phyloP scores from a whole-genome alignment of 768 basidiomycete genomes.

The Lactarius deliciosus region DNA sequence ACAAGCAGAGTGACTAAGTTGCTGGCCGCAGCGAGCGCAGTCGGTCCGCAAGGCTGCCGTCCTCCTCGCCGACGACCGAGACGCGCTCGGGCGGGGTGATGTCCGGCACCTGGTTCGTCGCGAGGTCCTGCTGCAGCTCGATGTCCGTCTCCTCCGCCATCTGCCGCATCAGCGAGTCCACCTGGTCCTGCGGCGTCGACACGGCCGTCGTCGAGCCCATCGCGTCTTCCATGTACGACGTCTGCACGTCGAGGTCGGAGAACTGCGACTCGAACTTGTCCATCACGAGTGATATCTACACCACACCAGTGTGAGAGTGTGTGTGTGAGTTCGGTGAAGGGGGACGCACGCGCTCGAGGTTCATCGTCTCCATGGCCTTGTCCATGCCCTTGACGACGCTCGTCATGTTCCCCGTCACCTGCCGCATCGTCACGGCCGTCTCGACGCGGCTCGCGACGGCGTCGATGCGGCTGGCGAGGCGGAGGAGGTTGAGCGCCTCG shows the following conservation, averaged over 20 bases:
- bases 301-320: neutral
- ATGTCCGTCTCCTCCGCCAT: conserved; percentile 97
- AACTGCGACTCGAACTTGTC: conserved; percentile 98
- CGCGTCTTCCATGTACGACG: conserved; percentile 96
- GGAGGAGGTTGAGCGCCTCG: conserved; percentile 86
- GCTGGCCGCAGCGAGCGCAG: conserved; percentile 85
- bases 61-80: conserved; percentile 62
- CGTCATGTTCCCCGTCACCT: conserved; percentile 96
- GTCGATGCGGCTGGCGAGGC: conserved; percentile 89
- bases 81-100: conserved; percentile 47
- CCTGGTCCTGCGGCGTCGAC: conserved; percentile 95
- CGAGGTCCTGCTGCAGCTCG: conserved; percentile 89
- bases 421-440: conserved; percentile 97
- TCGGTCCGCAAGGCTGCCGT: conserved; percentile 78
- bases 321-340: neutral
- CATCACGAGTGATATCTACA: conserved; percentile 95
- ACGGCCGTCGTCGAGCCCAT: conserved; percentile 92
- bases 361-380: conserved; percentile 99
- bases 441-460: conserved; percentile 96
- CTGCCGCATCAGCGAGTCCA: conserved; percentile 87
- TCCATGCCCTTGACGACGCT: conserved; percentile 98
- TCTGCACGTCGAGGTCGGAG: conserved; percentile 95
- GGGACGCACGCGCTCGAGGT: conserved; percentile 82
- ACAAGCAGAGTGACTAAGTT: conserved; percentile 39
- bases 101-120: conserved; percentile 65